Evolutionary conservation across 1,139 yeast genomes (phyloP).

Genomic region (Candida sp.): DNA sequence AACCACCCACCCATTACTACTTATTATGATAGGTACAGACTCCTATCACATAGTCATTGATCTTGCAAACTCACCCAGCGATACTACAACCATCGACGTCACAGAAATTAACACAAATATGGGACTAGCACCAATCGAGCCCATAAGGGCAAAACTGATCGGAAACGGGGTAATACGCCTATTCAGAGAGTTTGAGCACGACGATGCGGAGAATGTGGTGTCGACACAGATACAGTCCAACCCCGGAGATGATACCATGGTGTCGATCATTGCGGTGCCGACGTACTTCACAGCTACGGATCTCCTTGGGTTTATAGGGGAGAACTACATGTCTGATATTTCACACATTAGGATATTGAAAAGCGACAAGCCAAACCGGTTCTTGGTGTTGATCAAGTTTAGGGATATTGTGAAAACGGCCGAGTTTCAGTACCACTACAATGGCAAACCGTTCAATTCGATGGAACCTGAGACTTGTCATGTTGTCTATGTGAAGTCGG

Average conservation of each 20-base stretch:
- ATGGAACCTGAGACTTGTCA: conserved; percentile 93
- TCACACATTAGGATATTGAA: conserved; percentile 77
- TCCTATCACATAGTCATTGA: conserved; percentile 44
- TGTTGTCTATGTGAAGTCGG: conserved; percentile 69
- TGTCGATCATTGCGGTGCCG: conserved; percentile 85
- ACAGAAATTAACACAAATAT: conserved; percentile 24
- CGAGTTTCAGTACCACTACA: conserved; percentile 64
- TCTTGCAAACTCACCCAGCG: conserved; percentile 10
- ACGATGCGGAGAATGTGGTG: conserved; percentile 10
- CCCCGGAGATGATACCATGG: conserved; percentile 63
- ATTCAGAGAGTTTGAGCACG: conserved; percentile 54
- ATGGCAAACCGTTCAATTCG: conserved; percentile 80
- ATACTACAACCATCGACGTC: conserved; percentile 23
- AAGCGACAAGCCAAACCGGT: conserved; percentile 70
- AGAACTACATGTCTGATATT: conserved; percentile 54
- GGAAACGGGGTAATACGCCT: conserved; percentile 78
- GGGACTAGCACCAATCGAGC: conserved; percentile 37
- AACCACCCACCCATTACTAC: too few species aligned
- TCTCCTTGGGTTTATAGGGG: conserved; percentile 79
- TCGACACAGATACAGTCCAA: conserved; percentile 9
- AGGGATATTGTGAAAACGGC: conserved; percentile 57
- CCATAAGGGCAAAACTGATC: conserved; percentile 58
- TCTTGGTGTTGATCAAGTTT: conserved; percentile 80
- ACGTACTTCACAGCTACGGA: conserved; percentile 89
- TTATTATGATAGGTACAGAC: conserved; percentile 47